Evolutionary conservation across 1,284 basidiomycete species (phyloP).

Genomic region (Taiwanofungus camphoratus): DNA sequence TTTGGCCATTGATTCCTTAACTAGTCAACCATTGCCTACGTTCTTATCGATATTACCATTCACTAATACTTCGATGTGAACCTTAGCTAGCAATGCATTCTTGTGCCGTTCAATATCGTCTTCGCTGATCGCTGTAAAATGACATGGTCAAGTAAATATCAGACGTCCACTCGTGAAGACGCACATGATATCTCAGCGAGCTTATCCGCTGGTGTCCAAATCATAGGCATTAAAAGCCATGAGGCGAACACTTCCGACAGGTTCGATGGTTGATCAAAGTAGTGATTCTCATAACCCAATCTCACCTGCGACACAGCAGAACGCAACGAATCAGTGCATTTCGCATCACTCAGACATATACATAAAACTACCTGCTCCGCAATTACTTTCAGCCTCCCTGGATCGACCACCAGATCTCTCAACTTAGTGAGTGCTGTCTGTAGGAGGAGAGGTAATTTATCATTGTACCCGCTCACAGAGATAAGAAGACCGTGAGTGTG

Average conservation of each 20-base stretch:
- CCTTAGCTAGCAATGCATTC: conserved; percentile 20
- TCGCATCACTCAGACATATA: neutral
- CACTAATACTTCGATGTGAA: conserved; percentile 20
- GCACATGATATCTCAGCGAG: conserved; percentile 21
- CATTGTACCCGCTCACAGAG: conserved; percentile 58
- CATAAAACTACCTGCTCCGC: conserved; percentile 22
- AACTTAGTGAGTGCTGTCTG: conserved; percentile 27
- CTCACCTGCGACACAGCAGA: conserved; percentile 14
- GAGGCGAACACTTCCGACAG: conserved; percentile 19
- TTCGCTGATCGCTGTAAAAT: conserved; percentile 15
- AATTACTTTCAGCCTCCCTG: conserved; percentile 22
- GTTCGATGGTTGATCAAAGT: conserved; percentile 25
- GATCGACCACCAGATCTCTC: conserved; percentile 14
- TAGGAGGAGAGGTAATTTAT: conserved; percentile 55
- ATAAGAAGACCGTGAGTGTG: conserved; percentile 37
- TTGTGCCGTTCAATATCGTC: conserved; percentile 22
- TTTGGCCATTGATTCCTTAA: neutral
- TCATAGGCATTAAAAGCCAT: conserved; percentile 16
- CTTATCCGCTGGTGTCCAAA: conserved; percentile 26
- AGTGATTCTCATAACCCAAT: conserved; percentile 25
- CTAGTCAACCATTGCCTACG: conserved; percentile 9
- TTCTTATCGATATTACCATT: conserved; percentile 22
- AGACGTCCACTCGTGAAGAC: conserved; percentile 3
- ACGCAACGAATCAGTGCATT: neutral
- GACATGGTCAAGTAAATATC: neutral